Percentiles rank a stretch among this genome's conserved stretches.
Conservation (phyloP, 225 moss, liverwort and hornwort genomes). For the Lunularia cruciata region DNA sequence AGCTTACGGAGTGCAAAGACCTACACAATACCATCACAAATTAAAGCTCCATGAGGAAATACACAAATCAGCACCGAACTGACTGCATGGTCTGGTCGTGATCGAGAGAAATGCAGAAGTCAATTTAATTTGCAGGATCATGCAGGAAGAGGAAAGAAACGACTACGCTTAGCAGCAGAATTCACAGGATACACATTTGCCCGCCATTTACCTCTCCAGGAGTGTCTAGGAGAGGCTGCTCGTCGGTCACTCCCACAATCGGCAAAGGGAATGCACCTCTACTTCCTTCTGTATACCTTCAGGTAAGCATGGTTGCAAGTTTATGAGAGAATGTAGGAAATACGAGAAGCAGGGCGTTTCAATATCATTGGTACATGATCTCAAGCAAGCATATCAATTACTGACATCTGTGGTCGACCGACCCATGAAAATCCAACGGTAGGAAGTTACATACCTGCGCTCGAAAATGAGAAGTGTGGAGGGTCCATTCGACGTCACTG, state of each 20-base stretch:
- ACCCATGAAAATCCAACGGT: no score
- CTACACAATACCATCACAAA: conserved; percentile 34
- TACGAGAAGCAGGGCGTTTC: no score
- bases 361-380: no score
- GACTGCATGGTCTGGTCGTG: neutral
- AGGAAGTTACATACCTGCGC: conserved; percentile 80
- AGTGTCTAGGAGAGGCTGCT: conserved; percentile 69
- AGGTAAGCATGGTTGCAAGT: neutral
- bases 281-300: conserved; percentile 63
- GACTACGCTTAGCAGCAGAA: no score
- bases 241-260: conserved; percentile 68
- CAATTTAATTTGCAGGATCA: no score
- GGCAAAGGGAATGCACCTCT: conserved; percentile 51
- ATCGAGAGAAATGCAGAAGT: no score
- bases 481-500: conserved; percentile 43
- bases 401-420: no score
- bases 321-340: conserved; percentile 8
- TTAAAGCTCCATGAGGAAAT: neutral
- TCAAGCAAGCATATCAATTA: no score
- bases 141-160: no score
- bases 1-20: conserved; percentile 87
- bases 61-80: neutral
- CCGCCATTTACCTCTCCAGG: conserved; percentile 72
- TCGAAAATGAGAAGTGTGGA: conserved; percentile 77
- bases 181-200: neutral